Percentiles rank a stretch among this genome's conserved stretches.
Conservation (phyloP, 352 stramenopile species). For the Aphanomyces euteiches region DNA sequence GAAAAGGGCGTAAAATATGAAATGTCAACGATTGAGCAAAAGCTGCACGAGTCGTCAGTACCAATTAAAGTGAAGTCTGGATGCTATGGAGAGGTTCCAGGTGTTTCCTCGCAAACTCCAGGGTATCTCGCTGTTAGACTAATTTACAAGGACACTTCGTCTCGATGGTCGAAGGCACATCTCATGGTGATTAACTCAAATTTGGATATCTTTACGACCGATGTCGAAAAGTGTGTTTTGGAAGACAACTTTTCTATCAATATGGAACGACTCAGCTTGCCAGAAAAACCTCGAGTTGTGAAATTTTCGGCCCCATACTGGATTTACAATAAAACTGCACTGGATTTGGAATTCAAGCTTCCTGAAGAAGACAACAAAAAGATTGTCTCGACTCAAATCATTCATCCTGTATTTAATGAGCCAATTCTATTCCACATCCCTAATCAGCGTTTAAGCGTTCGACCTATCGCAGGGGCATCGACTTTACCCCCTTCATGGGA, state of each 20-base stretch:
- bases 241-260: constrained; percentile 58
- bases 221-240: constrained; percentile 49
- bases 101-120: constrained; percentile 60
- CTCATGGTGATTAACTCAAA: constrained; percentile 77
- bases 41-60: constrained; percentile 48
- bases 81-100: constrained; percentile 68
- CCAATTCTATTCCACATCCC: constrained; percentile 57
- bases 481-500: constrained; percentile 57
- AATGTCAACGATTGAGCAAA: constrained; percentile 54
- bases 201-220: constrained; percentile 72
- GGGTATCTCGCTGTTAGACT: constrained; percentile 72
- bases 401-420: constrained; percentile 51
- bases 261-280: constrained; percentile 66
- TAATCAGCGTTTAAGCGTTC: constrained; percentile 67
- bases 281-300: constrained; percentile 64
- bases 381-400: constrained; percentile 44
- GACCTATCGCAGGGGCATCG: constrained; percentile 47
- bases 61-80: constrained; percentile 57
- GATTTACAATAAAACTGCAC: constrained; percentile 79
- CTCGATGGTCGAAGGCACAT: constrained; percentile 76
- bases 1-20: constrained; percentile 50
- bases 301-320: constrained; percentile 81
- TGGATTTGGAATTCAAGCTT: constrained; percentile 61
- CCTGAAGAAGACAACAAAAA: constrained; percentile 44
- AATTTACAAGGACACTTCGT: constrained; percentile 40